Percentiles rank a stretch among this genome's conserved stretches.
Conservation (phyloP, 2,329 filamentous ascomycete species). For the Aurifilum marmelostoma region DNA sequence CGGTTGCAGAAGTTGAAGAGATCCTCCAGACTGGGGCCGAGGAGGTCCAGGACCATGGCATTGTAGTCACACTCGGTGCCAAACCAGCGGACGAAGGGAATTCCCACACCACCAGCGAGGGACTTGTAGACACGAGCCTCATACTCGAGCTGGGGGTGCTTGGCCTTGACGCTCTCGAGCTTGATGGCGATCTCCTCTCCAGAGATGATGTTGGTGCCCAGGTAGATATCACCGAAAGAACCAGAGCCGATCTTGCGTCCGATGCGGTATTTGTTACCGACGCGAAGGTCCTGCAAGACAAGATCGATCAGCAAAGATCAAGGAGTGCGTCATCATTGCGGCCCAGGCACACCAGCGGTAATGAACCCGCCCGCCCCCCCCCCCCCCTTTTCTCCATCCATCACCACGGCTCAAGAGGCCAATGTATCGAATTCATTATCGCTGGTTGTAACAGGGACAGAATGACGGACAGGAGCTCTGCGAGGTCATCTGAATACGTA, state of each 20-base stretch:
- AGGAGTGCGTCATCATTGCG: background rate
- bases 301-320: constrained; percentile 19
- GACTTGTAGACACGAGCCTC: constrained; percentile 92
- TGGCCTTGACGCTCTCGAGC: constrained; percentile 98
- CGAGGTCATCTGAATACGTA: constrained; percentile 38
- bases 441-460: background rate
- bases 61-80: constrained; percentile 99
- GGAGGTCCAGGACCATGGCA: constrained; percentile 97
- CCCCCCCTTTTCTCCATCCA: too few relatives aligned
- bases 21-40: constrained; percentile 94
- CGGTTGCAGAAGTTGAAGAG: constrained; percentile 99
- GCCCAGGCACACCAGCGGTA: background rate
- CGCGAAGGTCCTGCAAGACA: constrained; percentile 80
- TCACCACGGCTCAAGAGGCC: background rate
- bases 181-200: constrained; percentile 99
- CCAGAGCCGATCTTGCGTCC: constrained; percentile 98
- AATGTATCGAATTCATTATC: background rate
- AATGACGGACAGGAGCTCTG: background rate
- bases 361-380: too few relatives aligned
- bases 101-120: constrained; percentile 94
- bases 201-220: constrained; percentile 99
- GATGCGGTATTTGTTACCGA: constrained; percentile 99
- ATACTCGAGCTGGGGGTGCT: constrained; percentile 98
- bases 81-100: constrained; percentile 99
- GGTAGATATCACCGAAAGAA: constrained; percentile 97